Evolutionary conservation across 2,329 filamentous ascomycete species (phyloP).

Genomic region (Colletotrichum falcatum): DNA sequence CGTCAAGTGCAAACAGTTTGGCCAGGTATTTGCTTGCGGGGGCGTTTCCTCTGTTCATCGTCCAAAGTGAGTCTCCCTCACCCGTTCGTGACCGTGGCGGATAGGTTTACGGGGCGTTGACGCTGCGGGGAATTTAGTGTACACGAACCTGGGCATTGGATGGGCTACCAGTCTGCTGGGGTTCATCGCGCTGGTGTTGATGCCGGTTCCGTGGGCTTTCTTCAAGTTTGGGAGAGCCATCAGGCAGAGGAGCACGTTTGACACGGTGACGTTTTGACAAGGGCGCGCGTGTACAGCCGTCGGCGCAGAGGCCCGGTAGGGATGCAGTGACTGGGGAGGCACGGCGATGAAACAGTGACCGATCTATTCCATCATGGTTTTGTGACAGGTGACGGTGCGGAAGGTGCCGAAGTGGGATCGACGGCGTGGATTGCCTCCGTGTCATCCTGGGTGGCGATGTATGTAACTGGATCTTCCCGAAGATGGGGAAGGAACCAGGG

Average conservation of each 20-base stretch:
- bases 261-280: constrained; percentile 48
- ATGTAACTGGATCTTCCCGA: constrained; percentile 19
- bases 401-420: background rate
- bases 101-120: background rate
- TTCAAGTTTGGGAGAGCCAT: constrained; percentile 61
- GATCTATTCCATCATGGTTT: background rate
- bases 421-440: background rate
- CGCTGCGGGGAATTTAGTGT: constrained; percentile 51
- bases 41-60: constrained; percentile 70
- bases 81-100: no score
- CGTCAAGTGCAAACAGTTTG: constrained; percentile 69
- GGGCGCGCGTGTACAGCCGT: background rate
- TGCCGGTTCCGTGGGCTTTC: constrained; percentile 66
- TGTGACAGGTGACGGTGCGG: constrained; percentile 4
- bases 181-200: constrained; percentile 59
- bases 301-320: background rate
- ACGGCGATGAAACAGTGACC: background rate
- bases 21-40: constrained; percentile 66
- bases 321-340: background rate
- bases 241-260: constrained; percentile 55
- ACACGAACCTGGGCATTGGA: constrained; percentile 54
- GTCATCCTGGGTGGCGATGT: constrained; percentile 10
- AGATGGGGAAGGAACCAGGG: background rate
- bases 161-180: constrained; percentile 62
- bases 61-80: constrained; percentile 61